A percentile compares a stretch with the other conserved stretches of the same genome.
These are phyloP conservation scores for Talaromyces nanjingensis DNA, from an alignment of 495 filamentous ascomycete genomes.

Conservation along the genomic window DNA sequence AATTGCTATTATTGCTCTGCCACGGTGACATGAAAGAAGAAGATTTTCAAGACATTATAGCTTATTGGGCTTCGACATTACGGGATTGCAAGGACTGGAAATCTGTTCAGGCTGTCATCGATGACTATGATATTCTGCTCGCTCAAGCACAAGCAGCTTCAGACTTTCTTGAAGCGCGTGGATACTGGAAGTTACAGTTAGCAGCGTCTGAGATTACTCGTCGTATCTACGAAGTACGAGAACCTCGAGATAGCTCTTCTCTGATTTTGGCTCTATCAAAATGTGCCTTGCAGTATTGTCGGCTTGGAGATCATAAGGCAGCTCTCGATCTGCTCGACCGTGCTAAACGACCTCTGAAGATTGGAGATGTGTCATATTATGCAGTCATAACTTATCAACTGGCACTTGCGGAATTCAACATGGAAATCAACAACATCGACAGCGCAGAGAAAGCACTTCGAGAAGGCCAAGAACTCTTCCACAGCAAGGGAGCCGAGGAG, in stretches of 20 bases:
- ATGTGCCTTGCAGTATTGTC: constrained; percentile 65
- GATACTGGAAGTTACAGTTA: constrained; percentile 48
- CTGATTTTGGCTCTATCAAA: constrained; percentile 50
- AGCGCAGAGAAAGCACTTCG: constrained; percentile 38
- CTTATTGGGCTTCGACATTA: constrained; percentile 31
- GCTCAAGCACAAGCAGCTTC: constrained; percentile 60
- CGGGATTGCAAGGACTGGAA: constrained; percentile 36
- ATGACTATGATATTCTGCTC: constrained; percentile 53
- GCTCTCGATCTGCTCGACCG: constrained; percentile 58
- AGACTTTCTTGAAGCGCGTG: constrained; percentile 74
- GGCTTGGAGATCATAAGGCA: constrained; percentile 69
- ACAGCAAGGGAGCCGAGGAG: constrained; percentile 25
- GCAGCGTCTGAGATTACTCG: constrained; percentile 40
- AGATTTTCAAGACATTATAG: constrained; percentile 37
- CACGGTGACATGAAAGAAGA: constrained; percentile 38
- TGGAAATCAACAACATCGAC: constrained; percentile 57
- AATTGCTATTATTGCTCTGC: constrained; percentile 47
- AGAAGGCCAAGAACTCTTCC: constrained; percentile 27
- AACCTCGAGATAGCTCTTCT: constrained; percentile 43
- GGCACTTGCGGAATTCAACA: constrained; percentile 64
- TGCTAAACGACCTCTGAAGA: constrained; percentile 43
- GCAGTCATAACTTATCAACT: constrained; percentile 56
- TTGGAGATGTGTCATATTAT: constrained; percentile 28
- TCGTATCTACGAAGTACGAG: constrained; percentile 46
- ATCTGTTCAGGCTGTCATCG: constrained; percentile 49